A percentile compares a stretch with the other conserved stretches of the same genome.
These are phyloP conservation scores for Puccinia polysora DNA, from an alignment of 1,284 basidiomycete species.

Conservation along the genomic window DNA sequence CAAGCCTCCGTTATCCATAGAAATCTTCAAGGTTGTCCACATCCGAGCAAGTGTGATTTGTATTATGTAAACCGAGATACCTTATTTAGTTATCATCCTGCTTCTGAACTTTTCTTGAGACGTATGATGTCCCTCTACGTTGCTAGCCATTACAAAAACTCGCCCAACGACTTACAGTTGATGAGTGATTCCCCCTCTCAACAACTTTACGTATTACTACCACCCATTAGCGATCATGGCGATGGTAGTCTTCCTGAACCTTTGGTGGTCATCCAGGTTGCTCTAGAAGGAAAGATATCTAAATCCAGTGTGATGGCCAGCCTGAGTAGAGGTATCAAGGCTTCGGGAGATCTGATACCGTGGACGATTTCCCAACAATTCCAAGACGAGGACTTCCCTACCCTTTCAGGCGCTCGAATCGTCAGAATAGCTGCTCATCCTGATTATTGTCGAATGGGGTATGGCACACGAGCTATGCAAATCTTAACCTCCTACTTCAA, in stretches of 20 bases:
- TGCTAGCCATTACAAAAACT: slow-evolving; percentile 97
- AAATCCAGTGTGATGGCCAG: slow-evolving; percentile 81
- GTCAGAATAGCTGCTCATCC: slow-evolving; percentile 97
- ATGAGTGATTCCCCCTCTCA: slow-evolving; percentile 95
- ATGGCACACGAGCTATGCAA: slow-evolving; percentile 85
- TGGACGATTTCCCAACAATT: slow-evolving; percentile 88
- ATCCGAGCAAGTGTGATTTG: slow-evolving; percentile 87
- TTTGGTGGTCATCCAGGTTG: slow-evolving; percentile 75
- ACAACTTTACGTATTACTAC: slow-evolving; percentile 89
- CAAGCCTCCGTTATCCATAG: slow-evolving; percentile 57
- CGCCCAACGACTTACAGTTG: slow-evolving; percentile 95
- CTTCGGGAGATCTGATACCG: slow-evolving; percentile 94
- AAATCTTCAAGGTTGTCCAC: slow-evolving; percentile 72
- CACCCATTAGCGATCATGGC: slow-evolving; percentile 74
- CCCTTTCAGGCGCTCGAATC: slow-evolving; percentile 81
- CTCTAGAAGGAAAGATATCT: slow-evolving; percentile 89
- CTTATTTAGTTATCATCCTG: slow-evolving; percentile 93
- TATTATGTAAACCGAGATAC: slow-evolving; percentile 96
- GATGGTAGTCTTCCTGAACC: slow-evolving; percentile 83
- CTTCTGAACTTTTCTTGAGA: slow-evolving; percentile 92
- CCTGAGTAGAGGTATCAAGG: slow-evolving; percentile 69
- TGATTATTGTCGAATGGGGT: slow-evolving; percentile 93
- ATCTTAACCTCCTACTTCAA: slow-evolving; percentile 84
- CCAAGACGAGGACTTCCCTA: slow-evolving; percentile 91
- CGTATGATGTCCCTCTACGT: slow-evolving; percentile 98